Conservation (phyloP, 1,284 basidiomycete genomes). For the Athelia psychrophila region DNA sequence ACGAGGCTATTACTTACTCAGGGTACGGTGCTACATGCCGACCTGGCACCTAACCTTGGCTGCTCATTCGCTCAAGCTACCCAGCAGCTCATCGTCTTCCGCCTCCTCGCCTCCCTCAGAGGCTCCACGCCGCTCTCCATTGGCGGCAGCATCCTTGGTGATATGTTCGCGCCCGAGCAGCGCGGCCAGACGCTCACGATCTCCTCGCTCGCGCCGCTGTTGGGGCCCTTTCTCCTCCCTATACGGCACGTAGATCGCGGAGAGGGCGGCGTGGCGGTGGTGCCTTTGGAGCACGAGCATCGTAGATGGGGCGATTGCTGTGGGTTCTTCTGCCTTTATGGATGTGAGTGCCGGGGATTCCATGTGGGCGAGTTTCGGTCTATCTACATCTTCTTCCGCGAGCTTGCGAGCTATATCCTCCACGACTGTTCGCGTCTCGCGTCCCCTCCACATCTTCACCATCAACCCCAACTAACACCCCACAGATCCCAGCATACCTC, state of each 20-base stretch:
- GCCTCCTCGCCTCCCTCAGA: slow-evolving; percentile 62
- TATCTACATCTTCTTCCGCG: too few relatives aligned
- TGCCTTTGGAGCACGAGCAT: slow-evolving; percentile 67
- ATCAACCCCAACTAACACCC: too few relatives aligned
- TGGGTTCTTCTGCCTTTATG: slow-evolving; percentile 60
- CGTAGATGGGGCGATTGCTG: slow-evolving; percentile 44
- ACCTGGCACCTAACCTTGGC: slow-evolving; percentile 58
- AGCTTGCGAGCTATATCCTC: too few relatives aligned
- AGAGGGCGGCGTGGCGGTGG: slow-evolving; percentile 63
- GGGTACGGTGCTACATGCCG: too few relatives aligned
- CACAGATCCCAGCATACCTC: slow-evolving; percentile 49
- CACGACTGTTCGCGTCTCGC: too few relatives aligned
- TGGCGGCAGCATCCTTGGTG: slow-evolving; percentile 68
- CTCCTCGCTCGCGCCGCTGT: slow-evolving; percentile 58
- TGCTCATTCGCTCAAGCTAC: slow-evolving; percentile 65
- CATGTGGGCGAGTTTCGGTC: too few relatives aligned
- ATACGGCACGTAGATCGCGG: slow-evolving; percentile 55
- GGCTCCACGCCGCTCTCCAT: slow-evolving; percentile 59
- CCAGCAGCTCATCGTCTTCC: slow-evolving; percentile 59
- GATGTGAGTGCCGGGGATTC: too few relatives aligned
- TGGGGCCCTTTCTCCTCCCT: slow-evolving; percentile 65
- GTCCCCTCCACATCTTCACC: too few relatives aligned
- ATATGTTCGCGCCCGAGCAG: slow-evolving; percentile 68
- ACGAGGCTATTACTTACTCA: too few relatives aligned
- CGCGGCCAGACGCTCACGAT: slow-evolving; percentile 66